A percentile compares a stretch with the other conserved stretches of the same genome.
phyloP scores from a whole-genome alignment of 495 filamentous ascomycete species.

The Trichoderma asperelloides region DNA sequence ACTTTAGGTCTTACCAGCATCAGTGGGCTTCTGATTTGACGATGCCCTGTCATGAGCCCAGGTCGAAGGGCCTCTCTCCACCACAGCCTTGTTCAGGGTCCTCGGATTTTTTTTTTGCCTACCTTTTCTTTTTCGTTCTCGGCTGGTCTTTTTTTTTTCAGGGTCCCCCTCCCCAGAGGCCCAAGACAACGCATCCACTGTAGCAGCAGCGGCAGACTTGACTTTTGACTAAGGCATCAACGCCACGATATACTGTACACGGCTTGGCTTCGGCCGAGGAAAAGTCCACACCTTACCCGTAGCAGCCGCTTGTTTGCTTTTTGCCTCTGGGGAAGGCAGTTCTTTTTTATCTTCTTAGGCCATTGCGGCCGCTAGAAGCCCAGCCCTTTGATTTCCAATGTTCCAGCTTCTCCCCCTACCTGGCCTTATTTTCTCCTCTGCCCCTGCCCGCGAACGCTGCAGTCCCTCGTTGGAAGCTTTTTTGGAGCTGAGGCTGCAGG shows the following conservation, averaged over 20 bases:
- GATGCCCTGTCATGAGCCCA: background rate
- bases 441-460: too few relatives aligned
- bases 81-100: background rate
- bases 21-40: conserved; percentile 2
- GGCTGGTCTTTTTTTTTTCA: background rate
- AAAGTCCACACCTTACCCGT: background rate
- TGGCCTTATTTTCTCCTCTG: too few relatives aligned
- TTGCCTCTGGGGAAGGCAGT: background rate
- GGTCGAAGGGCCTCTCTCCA: background rate
- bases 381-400: background rate
- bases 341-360: background rate
- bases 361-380: background rate
- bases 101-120: background rate
- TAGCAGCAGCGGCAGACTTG: background rate
- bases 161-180: background rate
- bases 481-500: background rate
- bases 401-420: too few relatives aligned
- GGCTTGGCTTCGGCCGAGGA: background rate
- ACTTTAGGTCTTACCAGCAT: background rate
- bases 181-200: background rate
- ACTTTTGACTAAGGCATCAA: background rate
- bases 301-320: background rate
- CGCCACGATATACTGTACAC: background rate
- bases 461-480: background rate
- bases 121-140: background rate